Evolutionary conservation across 331 rosid species (phyloP).

Genomic region (Spiraea crenata): DNA sequence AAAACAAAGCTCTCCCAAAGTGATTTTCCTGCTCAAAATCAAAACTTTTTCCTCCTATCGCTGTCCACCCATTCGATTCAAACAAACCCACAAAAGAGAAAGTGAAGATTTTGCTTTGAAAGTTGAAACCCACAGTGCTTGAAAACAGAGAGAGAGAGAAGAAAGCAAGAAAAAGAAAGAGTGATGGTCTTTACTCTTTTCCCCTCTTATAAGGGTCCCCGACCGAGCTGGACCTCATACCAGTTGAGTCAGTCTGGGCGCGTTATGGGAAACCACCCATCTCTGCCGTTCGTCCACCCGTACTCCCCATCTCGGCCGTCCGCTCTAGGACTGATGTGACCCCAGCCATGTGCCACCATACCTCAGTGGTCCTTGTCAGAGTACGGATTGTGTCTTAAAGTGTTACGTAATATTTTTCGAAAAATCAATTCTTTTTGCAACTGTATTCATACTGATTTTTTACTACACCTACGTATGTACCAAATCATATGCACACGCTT

Average conservation of each 20-base stretch:
- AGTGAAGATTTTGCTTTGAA: slow-evolving; percentile 31
- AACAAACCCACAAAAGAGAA: slow-evolving; percentile 37
- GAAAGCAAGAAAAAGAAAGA: neutral
- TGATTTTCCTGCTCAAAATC: neutral
- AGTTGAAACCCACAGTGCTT: slow-evolving; percentile 18
- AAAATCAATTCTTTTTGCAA: neutral
- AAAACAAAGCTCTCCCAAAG: neutral
- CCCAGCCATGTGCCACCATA: slow-evolving; percentile 78
- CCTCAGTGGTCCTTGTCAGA: slow-evolving; percentile 84
- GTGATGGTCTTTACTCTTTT: slow-evolving; percentile 10
- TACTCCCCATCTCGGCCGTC: slow-evolving; percentile 40
- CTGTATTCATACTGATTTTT: too few species aligned
- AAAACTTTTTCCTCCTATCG: slow-evolving; percentile 30
- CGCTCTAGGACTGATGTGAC: slow-evolving; percentile 46
- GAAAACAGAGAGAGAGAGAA: slow-evolving; percentile 8
- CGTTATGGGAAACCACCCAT: slow-evolving; percentile 19
- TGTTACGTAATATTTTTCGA: neutral
- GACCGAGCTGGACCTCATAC: slow-evolving; percentile 64
- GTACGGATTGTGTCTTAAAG: slow-evolving; percentile 55
- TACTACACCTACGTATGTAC: too few species aligned
- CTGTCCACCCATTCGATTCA: slow-evolving; percentile 63
- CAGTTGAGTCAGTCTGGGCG: slow-evolving; percentile 35
- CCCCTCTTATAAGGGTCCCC: slow-evolving; percentile 59
- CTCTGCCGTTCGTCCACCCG: slow-evolving; percentile 39
- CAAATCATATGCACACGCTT: too few species aligned